These are phyloP conservation scores for Rhodotorula paludigena DNA, from an alignment of 768 basidiomycete species.

Conservation along the genomic window DNA sequence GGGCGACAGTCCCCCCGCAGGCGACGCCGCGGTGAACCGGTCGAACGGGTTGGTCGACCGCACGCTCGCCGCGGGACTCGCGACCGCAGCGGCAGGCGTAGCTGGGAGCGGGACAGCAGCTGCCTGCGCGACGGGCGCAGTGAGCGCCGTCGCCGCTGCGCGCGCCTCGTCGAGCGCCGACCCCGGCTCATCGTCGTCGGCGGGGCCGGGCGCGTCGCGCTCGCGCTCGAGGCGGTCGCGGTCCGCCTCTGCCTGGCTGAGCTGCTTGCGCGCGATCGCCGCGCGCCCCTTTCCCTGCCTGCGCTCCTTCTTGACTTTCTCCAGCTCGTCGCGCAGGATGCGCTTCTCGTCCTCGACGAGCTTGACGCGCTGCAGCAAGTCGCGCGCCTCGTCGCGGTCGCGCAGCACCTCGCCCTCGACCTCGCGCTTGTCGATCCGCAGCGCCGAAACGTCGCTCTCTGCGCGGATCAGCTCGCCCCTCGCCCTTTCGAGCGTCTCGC, in stretches of 20 bases:
- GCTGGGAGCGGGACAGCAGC: conserved; percentile 14
- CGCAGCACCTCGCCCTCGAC: conserved; percentile 76
- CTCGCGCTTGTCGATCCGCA: conserved; percentile 84
- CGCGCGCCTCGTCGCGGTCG: conserved; percentile 91
- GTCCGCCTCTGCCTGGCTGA: conserved; percentile 74
- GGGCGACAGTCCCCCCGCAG: background rate
- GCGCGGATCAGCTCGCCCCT: conserved; percentile 75
- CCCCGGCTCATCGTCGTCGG: background rate
- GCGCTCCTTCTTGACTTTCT: conserved; percentile 85
- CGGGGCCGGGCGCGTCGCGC: conserved; percentile 41
- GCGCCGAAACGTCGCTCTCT: conserved; percentile 84
- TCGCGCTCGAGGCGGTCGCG: conserved; percentile 67
- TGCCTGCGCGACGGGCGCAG: background rate
- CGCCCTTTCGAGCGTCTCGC: conserved; percentile 56
- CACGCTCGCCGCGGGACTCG: conserved; percentile 18
- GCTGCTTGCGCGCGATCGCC: conserved; percentile 90
- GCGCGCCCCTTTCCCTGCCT: conserved; percentile 93
- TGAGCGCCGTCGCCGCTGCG: background rate
- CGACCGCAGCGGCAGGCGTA: conserved; percentile 15
- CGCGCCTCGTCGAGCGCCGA: background rate
- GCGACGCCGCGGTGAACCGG: conserved; percentile 20
- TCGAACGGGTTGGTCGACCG: conserved; percentile 40
- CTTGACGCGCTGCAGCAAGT: conserved; percentile 74
- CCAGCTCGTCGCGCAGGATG: conserved; percentile 64
- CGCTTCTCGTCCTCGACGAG: conserved; percentile 72